phyloP scores from a whole-genome alignment of 768 basidiomycete genomes.

The Pisolithus orientalis region DNA sequence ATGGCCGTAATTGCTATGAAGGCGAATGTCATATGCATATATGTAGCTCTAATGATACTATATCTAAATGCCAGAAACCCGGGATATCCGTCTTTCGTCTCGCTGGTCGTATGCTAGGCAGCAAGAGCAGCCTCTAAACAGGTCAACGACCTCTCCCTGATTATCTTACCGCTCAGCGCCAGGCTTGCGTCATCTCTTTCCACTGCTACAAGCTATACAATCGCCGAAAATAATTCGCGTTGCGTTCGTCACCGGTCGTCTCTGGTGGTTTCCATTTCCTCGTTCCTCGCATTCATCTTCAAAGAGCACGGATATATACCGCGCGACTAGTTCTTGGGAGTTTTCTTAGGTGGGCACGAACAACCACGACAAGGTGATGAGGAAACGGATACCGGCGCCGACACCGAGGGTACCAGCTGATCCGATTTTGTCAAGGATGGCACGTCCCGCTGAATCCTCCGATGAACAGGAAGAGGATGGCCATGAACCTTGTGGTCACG shows the following conservation, averaged over 20 bases:
- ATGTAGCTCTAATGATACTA: too few relatives aligned
- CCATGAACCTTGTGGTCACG: conserved; percentile 72
- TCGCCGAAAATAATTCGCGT: not conserved
- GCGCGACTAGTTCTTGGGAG: conserved; percentile 2
- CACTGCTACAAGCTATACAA: not conserved
- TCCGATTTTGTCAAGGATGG: conserved; percentile 54
- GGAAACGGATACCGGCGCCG: conserved; percentile 52
- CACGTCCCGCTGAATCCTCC: conserved; percentile 67
- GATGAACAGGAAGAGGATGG: conserved; percentile 60
- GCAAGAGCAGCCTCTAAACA: too few relatives aligned
- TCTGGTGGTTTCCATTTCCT: not conserved
- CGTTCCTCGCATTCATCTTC: not conserved
- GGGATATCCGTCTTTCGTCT: too few relatives aligned
- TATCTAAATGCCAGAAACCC: too few relatives aligned
- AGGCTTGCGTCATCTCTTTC: not conserved
- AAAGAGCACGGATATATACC: not conserved
- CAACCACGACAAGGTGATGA: conserved; percentile 61
- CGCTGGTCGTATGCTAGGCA: too few relatives aligned
- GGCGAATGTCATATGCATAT: too few relatives aligned
- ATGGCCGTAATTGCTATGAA: too few relatives aligned
- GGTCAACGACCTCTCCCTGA: too few relatives aligned
- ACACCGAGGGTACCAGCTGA: conserved; percentile 60
- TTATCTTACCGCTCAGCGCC: not conserved
- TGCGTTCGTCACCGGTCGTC: not conserved
- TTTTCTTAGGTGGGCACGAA: conserved; percentile 41